Base-by-base conservation (phyloP, 2,329 filamentous ascomycete genomes). In the Penicillium janthinellum region DNA sequence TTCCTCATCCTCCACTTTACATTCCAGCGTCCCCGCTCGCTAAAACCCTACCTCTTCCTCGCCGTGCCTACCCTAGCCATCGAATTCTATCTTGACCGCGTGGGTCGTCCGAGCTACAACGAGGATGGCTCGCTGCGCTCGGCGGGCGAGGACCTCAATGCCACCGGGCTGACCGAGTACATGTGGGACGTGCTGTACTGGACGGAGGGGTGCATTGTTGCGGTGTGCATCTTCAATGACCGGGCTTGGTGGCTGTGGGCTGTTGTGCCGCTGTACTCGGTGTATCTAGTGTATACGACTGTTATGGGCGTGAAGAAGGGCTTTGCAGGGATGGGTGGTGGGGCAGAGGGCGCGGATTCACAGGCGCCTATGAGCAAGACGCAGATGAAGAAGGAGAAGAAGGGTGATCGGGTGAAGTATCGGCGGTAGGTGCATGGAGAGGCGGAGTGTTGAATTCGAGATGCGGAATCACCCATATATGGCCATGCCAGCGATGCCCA, bases 151-250 rank as follows among this genome's bases (percentile, higher is more conserved):
- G 95, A 99, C 75, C 85, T 99, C 54, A 87, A 90, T 55, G 91
- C 92, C 10, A 85, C 89, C 37, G 95, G 95, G 4, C 79, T 99
- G 81, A 98, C 94, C 11, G 95, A 97, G 79, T 98, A 96, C 82
- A 91, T 98, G 90, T 99, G 96, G 84, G 95, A 99, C 78, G 86
- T 96, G 52, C 82, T 96, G 55, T 98, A 96, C 86, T 92, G 96
- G 80, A 97, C 92, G 0, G 97, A 93, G 88, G 88, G 86, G 11
- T 90, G 88, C 56, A 81, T 91, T 42, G 77, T 88, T 8, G 76
- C 89, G n/a, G 92, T 89, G 14, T 84, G 89, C 15, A 64, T 96
- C 31, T 85, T 94, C 50, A 95, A 95, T 4, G 92, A 97, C 74
- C 89, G 89, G 80, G 90, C 81, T 3, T 91, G 88, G 88, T 86